Percentiles rank a stretch among this genome's conserved stretches.
Conservation (phyloP, 1,284 basidiomycete species). For the Chiua sp. region DNA sequence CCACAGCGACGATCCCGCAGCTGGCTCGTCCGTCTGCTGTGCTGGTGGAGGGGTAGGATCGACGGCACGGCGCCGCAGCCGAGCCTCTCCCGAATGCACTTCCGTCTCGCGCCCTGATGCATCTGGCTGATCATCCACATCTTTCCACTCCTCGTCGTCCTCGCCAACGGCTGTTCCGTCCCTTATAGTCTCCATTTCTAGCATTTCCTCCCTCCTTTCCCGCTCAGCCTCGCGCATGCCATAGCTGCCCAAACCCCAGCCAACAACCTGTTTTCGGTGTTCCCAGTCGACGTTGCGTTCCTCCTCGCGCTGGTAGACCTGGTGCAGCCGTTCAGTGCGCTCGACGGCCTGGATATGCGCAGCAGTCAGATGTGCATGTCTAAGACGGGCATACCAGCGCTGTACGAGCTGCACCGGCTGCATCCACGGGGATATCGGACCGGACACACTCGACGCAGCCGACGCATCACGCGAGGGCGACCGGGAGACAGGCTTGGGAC, state of each 20-base stretch:
- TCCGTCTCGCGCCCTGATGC: too few relatives aligned
- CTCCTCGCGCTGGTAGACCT: constrained; percentile 54
- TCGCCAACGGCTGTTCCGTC: constrained; percentile 17
- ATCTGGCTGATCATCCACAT: not conserved
- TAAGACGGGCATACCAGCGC: constrained; percentile 60
- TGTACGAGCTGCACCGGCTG: constrained; percentile 47
- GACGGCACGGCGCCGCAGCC: not conserved
- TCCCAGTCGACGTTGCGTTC: constrained; percentile 31
- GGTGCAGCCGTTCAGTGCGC: constrained; percentile 62
- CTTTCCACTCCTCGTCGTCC: constrained; percentile 21
- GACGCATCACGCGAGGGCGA: constrained; percentile 14
- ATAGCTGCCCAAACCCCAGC: constrained; percentile 78
- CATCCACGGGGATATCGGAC: constrained; percentile 16
- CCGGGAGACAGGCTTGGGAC: not conserved
- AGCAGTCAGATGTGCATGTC: constrained; percentile 69
- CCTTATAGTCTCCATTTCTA: not conserved
- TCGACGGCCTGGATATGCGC: constrained; percentile 70
- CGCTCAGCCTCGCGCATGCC: constrained; percentile 51
- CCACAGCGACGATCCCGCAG: constrained; percentile 54
- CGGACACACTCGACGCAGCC: not conserved
- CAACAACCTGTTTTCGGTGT: constrained; percentile 38
- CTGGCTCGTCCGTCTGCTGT: constrained; percentile 17
- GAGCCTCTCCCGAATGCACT: too few relatives aligned
- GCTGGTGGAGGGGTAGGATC: constrained; percentile 16
- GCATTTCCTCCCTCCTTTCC: constrained; percentile 28